Conservation (phyloP, 257 asterid genomes). For the Leonotis leonurus region DNA sequence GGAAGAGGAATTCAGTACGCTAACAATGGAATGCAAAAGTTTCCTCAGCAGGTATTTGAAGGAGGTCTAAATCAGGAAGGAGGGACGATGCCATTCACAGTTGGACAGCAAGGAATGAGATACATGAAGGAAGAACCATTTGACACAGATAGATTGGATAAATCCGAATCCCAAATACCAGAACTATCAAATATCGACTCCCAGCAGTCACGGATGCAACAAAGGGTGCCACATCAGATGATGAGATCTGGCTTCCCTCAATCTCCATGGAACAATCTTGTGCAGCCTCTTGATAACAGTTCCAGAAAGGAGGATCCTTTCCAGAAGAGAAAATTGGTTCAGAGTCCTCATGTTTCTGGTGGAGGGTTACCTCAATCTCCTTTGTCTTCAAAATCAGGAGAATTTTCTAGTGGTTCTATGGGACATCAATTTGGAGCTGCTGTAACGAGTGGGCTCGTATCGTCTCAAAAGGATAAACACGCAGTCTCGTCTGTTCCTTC, state of each 20-base stretch:
- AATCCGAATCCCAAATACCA: constrained; percentile 44
- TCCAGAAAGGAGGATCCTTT: constrained; percentile 70
- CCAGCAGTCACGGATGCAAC: constrained; percentile 62
- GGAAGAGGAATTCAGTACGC: constrained; percentile 56
- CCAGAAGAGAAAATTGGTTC: constrained; percentile 77
- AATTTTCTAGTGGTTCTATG: constrained; percentile 85
- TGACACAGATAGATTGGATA: constrained; percentile 68
- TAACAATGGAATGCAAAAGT: constrained; percentile 60
- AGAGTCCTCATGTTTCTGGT: constrained; percentile 86
- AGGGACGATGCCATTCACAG: constrained; percentile 45
- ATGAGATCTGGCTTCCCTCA: constrained; percentile 63
- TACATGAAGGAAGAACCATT: constrained; percentile 89
- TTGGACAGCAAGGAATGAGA: constrained; percentile 72
- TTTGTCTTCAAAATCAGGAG: constrained; percentile 91
- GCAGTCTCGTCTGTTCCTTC: constrained; percentile 60
- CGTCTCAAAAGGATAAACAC: constrained; percentile 73
- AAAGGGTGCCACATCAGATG: constrained; percentile 65
- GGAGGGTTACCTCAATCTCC: constrained; percentile 97
- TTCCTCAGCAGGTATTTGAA: constrained; percentile 57
- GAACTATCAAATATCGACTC: constrained; percentile 50
- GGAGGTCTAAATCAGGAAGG: constrained; percentile 69
- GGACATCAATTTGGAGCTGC: constrained; percentile 82
- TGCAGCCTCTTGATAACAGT: constrained; percentile 64
- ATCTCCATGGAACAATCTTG: constrained; percentile 61
- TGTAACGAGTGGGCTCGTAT: constrained; percentile 57